Conservation (phyloP, 495 filamentous ascomycete genomes). For the Neurospora sp. region DNA sequence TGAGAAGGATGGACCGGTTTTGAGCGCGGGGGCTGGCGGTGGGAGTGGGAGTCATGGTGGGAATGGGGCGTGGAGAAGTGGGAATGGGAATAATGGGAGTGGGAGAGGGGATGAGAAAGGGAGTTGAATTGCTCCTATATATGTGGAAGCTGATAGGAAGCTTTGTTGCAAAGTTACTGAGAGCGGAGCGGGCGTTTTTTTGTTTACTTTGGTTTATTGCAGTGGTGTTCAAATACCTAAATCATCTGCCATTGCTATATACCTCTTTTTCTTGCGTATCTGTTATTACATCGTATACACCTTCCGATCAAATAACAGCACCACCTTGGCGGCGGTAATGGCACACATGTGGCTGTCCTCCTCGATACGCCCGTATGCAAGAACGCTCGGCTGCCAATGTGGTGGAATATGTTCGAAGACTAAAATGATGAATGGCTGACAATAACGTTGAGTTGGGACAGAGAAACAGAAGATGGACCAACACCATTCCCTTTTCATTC, state of each 20-base stretch:
- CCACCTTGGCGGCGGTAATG: neutral
- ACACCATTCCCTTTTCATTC: neutral
- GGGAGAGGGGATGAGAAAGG: neutral
- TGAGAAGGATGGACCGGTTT: slow-evolving; percentile 39
- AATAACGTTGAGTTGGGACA: neutral
- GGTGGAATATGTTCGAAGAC: neutral
- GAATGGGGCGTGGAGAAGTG: neutral
- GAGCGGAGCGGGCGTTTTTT: neutral
- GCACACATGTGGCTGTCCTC: neutral
- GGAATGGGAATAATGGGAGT: neutral
- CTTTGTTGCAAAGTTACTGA: neutral
- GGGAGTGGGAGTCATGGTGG: slow-evolving; percentile 4
- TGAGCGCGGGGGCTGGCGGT: neutral
- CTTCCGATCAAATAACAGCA: neutral
- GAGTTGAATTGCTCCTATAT: neutral
- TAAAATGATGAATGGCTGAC: neutral
- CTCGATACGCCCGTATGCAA: neutral
- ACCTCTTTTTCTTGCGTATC: neutral
- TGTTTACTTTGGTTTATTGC: neutral
- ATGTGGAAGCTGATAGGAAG: neutral
- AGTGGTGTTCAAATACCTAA: neutral
- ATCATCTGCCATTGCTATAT: neutral
- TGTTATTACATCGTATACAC: neutral
- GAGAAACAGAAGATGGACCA: neutral
- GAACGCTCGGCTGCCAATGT: neutral